Evolutionary conservation across 139 green algal species (phyloP).

Genomic region (Gonium pectorale): DNA sequence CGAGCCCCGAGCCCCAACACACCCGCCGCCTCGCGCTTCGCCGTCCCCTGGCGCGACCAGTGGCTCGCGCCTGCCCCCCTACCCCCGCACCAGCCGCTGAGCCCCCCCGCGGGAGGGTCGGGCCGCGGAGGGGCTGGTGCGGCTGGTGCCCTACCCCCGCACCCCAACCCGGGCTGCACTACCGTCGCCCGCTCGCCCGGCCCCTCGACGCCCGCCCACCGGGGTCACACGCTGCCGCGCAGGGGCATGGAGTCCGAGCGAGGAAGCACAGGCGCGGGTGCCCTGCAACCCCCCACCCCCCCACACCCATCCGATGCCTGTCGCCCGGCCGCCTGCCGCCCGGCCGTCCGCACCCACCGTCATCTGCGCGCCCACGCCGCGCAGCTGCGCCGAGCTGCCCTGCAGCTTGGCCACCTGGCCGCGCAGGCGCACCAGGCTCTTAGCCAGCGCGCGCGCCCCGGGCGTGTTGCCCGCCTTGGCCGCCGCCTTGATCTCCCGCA

Average conservation of each 20-base stretch:
- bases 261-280: too few relatives aligned
- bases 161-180: background rate
- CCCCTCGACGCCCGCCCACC: background rate
- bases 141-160: too few relatives aligned
- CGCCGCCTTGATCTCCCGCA: slow-evolving; percentile 71
- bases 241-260: too few relatives aligned
- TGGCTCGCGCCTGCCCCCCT: too few relatives aligned
- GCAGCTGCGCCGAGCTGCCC: slow-evolving; percentile 64
- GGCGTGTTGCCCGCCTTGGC: slow-evolving; percentile 50
- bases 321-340: background rate
- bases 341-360: slow-evolving; percentile 52
- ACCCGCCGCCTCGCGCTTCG: too few relatives aligned
- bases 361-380: slow-evolving; percentile 69
- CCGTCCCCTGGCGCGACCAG: too few relatives aligned
- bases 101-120: too few relatives aligned
- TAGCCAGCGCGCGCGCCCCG: slow-evolving; percentile 62
- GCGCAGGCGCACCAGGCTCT: slow-evolving; percentile 70
- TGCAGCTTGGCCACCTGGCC: slow-evolving; percentile 71
- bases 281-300: too few relatives aligned
- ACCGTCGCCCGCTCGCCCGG: background rate
- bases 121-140: too few relatives aligned
- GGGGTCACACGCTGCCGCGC: background rate
- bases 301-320: background rate
- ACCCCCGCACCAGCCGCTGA: too few relatives aligned
- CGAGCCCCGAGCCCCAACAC: too few relatives aligned